phyloP scores from a whole-genome alignment of 345 rosid genomes.

The Nasturtium officinale region DNA sequence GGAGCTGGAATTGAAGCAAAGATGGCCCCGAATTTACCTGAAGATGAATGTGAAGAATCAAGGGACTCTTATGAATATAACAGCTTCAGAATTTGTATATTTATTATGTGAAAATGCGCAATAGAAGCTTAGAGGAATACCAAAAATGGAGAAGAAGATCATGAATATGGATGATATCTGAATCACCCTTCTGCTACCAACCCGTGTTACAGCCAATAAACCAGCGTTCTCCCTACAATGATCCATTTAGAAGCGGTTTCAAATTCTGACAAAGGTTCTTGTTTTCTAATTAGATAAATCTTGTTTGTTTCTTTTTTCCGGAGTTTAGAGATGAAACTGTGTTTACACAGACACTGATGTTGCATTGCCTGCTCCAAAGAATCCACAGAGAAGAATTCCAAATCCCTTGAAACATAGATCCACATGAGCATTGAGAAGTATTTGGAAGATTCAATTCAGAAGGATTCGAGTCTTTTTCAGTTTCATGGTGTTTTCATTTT shows the following conservation, averaged over 20 bases:
- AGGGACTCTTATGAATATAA: neutral
- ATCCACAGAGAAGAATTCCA: constrained; percentile 82
- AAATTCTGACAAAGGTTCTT: neutral
- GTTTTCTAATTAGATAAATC: too few relatives aligned
- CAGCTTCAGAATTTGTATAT: neutral
- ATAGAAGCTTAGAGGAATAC: neutral
- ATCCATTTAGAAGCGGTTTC: neutral
- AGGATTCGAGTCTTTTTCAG: neutral
- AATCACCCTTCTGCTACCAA: constrained; percentile 87
- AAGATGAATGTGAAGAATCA: neutral
- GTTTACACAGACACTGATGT: constrained; percentile 86
- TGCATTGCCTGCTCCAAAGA: constrained; percentile 91
- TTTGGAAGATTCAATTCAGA: neutral
- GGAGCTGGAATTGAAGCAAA: constrained; percentile 88
- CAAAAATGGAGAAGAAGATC: constrained; percentile 83
- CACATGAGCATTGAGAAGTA: constrained; percentile 16
- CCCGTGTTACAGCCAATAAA: constrained; percentile 72
- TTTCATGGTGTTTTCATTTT: constrained; percentile 1
- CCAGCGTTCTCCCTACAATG: constrained; percentile 82
- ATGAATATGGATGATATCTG: constrained; percentile 88
- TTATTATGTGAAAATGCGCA: neutral
- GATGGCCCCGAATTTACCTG: constrained; percentile 87
- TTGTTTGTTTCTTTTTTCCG: neutral
- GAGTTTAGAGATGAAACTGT: neutral
- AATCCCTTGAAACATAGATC: constrained; percentile 58